These are phyloP conservation scores for Exophiala calicioides DNA, from an alignment of 2,329 filamentous ascomycete genomes.

Conservation along the genomic window DNA sequence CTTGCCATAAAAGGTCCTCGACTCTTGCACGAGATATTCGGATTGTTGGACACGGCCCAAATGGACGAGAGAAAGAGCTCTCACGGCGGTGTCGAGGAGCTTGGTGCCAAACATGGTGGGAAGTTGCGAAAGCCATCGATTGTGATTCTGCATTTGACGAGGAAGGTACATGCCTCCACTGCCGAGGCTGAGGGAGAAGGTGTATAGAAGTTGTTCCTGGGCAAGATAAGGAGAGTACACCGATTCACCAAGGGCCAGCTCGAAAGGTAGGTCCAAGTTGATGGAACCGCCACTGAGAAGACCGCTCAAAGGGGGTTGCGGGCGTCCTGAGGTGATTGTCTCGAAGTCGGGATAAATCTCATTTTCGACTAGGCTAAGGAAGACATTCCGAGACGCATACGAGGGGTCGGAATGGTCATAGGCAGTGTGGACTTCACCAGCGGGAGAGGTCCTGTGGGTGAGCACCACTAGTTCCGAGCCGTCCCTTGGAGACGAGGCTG, in stretches of 20 bases:
- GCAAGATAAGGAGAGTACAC: constrained; percentile 24
- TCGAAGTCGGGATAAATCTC: constrained; percentile 16
- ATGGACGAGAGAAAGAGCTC: constrained; percentile 36
- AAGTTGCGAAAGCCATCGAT: constrained; percentile 27
- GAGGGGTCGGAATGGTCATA: too few relatives aligned
- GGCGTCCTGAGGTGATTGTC: not conserved
- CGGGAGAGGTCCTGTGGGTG: too few relatives aligned
- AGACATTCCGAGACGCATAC: constrained; percentile 14
- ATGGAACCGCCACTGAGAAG: constrained; percentile 7
- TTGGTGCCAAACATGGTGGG: constrained; percentile 26
- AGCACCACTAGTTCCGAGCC: constrained; percentile 23
- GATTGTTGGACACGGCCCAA: constrained; percentile 32
- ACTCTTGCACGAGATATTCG: constrained; percentile 32
- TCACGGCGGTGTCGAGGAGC: constrained; percentile 32
- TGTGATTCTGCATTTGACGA: constrained; percentile 21
- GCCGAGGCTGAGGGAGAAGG: constrained; percentile 17
- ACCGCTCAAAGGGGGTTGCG: not conserved
- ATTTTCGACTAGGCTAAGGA: constrained; percentile 16
- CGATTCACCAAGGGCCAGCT: constrained; percentile 12
- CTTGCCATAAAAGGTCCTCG: constrained; percentile 37
- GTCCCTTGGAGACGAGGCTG: constrained; percentile 34
- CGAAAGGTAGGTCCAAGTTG: constrained; percentile 11
- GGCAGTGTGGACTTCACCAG: too few relatives aligned
- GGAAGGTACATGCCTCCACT: constrained; percentile 12
- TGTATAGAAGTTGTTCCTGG: constrained; percentile 29